These are phyloP conservation scores for Emmonsiellopsis sp. DNA, from an alignment of 2,329 filamentous ascomycete genomes.

Conservation along the genomic window DNA sequence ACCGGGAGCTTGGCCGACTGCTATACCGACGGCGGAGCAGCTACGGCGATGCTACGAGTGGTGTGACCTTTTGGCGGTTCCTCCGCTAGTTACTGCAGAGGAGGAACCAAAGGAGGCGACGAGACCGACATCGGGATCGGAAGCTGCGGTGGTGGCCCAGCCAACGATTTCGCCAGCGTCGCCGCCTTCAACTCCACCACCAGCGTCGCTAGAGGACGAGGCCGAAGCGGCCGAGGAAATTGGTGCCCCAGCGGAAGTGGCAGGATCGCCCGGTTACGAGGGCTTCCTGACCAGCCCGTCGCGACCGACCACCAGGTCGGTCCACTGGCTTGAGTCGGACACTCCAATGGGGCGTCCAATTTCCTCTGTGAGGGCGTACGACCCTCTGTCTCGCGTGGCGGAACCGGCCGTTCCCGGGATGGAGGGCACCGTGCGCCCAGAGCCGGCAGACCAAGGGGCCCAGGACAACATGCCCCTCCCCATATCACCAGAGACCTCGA, in stretches of 20 bases:
- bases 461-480: background rate
- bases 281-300: background rate
- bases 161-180: background rate
- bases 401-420: background rate
- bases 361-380: slow-evolving; percentile 8
- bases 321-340: slow-evolving; percentile 5
- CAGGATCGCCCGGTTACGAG: background rate
- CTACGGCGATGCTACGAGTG: no score
- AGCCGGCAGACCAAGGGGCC: background rate
- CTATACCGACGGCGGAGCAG: background rate
- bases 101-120: no score
- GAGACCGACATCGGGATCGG: no score
- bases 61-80: no score
- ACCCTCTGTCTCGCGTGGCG: slow-evolving; percentile 7
- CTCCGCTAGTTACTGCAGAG: no score
- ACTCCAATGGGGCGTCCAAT: slow-evolving; percentile 11
- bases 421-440: slow-evolving; percentile 2
- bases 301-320: background rate
- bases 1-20: background rate
- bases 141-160: no score
- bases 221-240: background rate
- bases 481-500: slow-evolving; percentile 17
- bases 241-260: background rate
- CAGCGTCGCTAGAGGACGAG: background rate
- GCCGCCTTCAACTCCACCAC: background rate